Evolutionary conservation across 2,329 filamentous ascomycete species (phyloP), one percentile per base, ranked within the genome.

Genomic region (Rhynchosporium agropyri): DNA sequence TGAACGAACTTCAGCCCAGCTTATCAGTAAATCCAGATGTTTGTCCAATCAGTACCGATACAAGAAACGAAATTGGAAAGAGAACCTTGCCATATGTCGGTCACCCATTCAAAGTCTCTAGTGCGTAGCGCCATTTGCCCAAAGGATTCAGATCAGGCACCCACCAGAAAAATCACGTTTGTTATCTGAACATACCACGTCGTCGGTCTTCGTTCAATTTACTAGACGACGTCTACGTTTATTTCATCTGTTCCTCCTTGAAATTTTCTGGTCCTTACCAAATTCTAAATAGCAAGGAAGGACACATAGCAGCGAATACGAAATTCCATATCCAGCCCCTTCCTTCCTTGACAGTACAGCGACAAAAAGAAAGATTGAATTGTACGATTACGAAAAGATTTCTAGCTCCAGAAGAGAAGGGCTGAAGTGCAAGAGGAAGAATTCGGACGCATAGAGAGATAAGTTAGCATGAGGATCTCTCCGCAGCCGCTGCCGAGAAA

Each of bases 91-190:
- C 15, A 12, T 9, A 53, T 2, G 20, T 20, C 20, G 20, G 20
- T n/a, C 33, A 26, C 26, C 50, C 50, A 53, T 38, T 40, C 33
- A 38, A 53, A 15, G 26, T 7, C 31, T 53, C 50, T n/a, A 53
- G 38, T 33, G 28, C 50, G 50, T 53, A 33, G 50, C 50, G 38
- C 50, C 50, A 53, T 33, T 33, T n/a, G 20, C 20, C 20, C 20
- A 20, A 20, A 20, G 20, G 20, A 20, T 20, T 10, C 26, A 20
- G 28, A 53, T 40, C 50, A 53, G 50, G 50, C 50, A 20, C 50
- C 50, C 33, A 9, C 50, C 50, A n/a, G 33, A 53, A 48, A 10
- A 1, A 7, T 40, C 50, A 20, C 50, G 50, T 20, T 20, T 10
- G 33, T 53, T 20, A 20, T 20, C 20, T 20, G 20, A 20, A 20